Evolutionary conservation across 2,329 filamentous ascomycete genomes (phyloP), one percentile per base, ranked within the genome.

Genomic region (Fusarium mexicanum): DNA sequence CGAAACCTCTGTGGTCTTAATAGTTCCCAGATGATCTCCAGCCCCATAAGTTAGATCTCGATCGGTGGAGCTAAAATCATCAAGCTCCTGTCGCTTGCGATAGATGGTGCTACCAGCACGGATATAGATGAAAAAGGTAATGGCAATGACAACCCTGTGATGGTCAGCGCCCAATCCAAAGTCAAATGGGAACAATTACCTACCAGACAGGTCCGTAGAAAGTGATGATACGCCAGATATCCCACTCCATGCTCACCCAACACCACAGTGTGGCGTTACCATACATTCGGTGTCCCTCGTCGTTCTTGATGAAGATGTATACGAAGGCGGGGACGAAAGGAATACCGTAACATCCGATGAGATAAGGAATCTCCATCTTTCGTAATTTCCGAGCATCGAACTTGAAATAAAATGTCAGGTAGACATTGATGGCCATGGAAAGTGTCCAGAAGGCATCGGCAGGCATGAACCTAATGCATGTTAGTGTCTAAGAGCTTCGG

Each of bases 391-490:
- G 82, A 3, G 91, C 89, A 67, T 92, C 90, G 75, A 91, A 95
- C 72, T 92, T 93, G 77, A 86, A 87, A 81, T 94, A 95, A 78
- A 96, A 94, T 0, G 93, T 95, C 20, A 96, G 83, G 80, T 94
- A 94, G 59, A 96, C 94, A 79, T 96, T 97, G 75, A 91, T 87
- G 3, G 94, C 93, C 94, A 97, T 96, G 61, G 92, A 91, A 67
- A 95, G 86, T 2, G 92, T 93, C 93, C 92, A 95, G 51, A 92
- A 86, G 3, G 92, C 90, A 83, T 94, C 92, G 10, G 92, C 92
- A 4, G 91, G 91, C 87, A 94, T 90, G 80, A 95, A 95, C 91
- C 92, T 94, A 77, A 10, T 22, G n/a, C 18, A 24, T 67, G 79
- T 79, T 50, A 77, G 69, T 43, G 31, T 26, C 24, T 33, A 44